These are phyloP conservation scores for Penicillium sp. DNA, from an alignment of 2,329 filamentous ascomycete genomes.

Conservation along the genomic window DNA sequence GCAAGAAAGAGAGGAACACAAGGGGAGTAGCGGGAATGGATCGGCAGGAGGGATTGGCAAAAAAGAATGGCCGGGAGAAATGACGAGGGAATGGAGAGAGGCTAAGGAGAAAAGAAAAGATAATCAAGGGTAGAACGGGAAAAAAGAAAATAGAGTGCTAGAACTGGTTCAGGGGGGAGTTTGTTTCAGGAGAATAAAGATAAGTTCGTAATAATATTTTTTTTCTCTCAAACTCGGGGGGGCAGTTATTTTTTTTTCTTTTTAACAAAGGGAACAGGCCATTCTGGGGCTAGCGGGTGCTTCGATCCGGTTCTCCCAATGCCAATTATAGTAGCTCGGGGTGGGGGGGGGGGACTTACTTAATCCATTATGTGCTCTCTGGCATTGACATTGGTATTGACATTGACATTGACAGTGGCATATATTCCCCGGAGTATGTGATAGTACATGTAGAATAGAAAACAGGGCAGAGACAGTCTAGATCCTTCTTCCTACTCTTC, in stretches of 20 bases:
- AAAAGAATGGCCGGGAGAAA: slow-evolving; percentile 30
- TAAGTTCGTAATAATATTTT: not conserved
- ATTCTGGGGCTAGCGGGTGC: not conserved
- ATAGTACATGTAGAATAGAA: no score
- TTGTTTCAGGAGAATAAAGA: not conserved
- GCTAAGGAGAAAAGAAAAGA: slow-evolving; percentile 2
- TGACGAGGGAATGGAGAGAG: slow-evolving; percentile 7
- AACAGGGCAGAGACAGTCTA: no score
- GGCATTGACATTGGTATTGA: no score
- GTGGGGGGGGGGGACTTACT: no score
- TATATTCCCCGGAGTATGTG: no score
- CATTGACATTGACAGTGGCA: no score
- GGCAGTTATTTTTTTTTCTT: slow-evolving; percentile 8
- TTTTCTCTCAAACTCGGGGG: not conserved
- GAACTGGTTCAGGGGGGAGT: not conserved
- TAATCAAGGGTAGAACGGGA: slow-evolving; percentile 5
- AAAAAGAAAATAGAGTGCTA: slow-evolving; percentile 1
- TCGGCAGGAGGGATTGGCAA: slow-evolving; percentile 41
- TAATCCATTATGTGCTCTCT: no score
- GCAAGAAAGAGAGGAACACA: slow-evolving; percentile 8
- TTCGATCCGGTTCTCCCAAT: slow-evolving; percentile 25
- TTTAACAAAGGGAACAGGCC: not conserved
- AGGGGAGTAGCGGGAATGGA: slow-evolving; percentile 36
- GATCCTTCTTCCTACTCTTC: no score
- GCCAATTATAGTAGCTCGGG: slow-evolving; percentile 28